Evolutionary conservation across 2,329 filamentous ascomycete genomes (phyloP).

Genomic region (Periconia digitata): DNA sequence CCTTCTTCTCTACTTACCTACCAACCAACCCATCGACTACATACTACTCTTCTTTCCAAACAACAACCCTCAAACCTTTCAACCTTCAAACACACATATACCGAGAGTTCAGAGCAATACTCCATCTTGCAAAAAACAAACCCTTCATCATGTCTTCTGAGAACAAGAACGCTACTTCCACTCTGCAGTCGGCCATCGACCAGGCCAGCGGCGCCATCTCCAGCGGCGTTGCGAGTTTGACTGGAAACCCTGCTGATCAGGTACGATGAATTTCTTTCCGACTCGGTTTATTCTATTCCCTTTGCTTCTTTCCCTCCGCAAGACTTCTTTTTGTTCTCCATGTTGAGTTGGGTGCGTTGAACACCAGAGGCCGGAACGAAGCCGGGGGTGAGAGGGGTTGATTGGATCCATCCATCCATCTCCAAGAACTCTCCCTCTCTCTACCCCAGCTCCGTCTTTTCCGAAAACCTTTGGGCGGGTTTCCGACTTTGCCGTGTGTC

Average conservation of each 20-base stretch:
- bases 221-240: constrained; percentile 69
- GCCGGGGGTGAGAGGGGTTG: too few species aligned
- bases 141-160: constrained; percentile 52
- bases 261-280: too few species aligned
- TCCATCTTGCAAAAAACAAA: constrained; percentile 2
- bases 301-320: constrained; percentile 1
- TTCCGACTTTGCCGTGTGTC: too few species aligned
- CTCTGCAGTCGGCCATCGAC: constrained; percentile 68
- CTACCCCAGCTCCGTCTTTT: too few species aligned
- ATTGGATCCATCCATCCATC: too few species aligned
- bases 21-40: not conserved
- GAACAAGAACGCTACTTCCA: constrained; percentile 64
- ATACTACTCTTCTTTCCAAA: not conserved
- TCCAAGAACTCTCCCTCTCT: too few species aligned
- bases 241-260: constrained; percentile 70
- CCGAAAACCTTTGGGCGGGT: too few species aligned
- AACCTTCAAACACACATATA: constrained; percentile 2
- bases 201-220: constrained; percentile 72
- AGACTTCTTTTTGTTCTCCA: not conserved
- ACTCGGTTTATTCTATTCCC: constrained; percentile 5
- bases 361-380: too few species aligned
- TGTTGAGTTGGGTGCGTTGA: too few species aligned
- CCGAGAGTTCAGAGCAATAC: not conserved
- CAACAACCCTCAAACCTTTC: not conserved
- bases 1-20: not conserved